Base-by-base conservation (phyloP, 1,139 yeast species). In the Scheffersomyces stambukii region DNA sequence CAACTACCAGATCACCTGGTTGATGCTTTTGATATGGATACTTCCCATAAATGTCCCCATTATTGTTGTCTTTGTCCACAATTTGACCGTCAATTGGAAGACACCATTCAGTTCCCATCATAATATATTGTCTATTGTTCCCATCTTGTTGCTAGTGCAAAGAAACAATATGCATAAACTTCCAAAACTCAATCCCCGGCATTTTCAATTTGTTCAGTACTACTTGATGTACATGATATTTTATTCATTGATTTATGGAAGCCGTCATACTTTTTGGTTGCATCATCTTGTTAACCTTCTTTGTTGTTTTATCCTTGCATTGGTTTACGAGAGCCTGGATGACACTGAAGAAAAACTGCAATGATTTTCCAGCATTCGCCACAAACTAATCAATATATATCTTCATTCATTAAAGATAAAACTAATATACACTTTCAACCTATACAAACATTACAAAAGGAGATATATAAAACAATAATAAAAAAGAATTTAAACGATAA, bases 101-200 rank as follows among this genome's bases (percentile, higher is more conserved):
- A 81, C 88, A 0, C 83, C 89, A 13, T 81, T 82, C 42, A 75
- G 81, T 10, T 79, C 89, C 0, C 91, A 81, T 48, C 91, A 81
- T 48, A 81, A 81, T 45, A 59, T 80, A 28, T 51, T 81, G 34
- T 80, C 88, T 0, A 70, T 82, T 12, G 51, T 78, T 8, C 89
- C 91, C 1, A 72, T 79, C 1, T 60, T 81, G 9, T 40, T 74
- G 6, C 44, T 79, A 21, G 67, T 70, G 22, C 75, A 70, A 36
- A 50, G 61, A 23, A 69, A 76, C 43, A 19, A 33, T 19, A 5
- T 16, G 15, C 18, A 14, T 23, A 10, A n/a, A 16, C 21, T 18
- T 6, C 24, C 14, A 3, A 5, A 20, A 13, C 13, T 27, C n/a
- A 22, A 21, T 42, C 45, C 13, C 41, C 35, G 57, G 2, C 44